Percentiles rank a stretch among this genome's conserved stretches.
Evolutionary conservation across 2,329 filamentous ascomycete genomes (phyloP).

Genomic region (Alternaria ethzedia): DNA sequence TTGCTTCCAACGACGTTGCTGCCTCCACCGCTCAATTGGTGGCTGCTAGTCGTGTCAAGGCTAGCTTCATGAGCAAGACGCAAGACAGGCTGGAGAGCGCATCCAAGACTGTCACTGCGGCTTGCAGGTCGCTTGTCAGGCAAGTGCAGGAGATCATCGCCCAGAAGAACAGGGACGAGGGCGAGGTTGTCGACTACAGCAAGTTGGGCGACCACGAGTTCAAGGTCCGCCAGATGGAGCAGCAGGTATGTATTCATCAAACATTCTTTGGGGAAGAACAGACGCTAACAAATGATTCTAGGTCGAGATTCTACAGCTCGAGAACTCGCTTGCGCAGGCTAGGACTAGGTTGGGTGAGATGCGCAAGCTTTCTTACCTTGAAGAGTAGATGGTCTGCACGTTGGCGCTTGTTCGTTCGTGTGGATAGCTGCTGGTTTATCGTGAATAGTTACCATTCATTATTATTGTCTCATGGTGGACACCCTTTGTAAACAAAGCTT

Average conservation of each 20-base stretch:
- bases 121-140: conserved; percentile 84
- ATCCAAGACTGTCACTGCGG: conserved; percentile 88
- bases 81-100: conserved; percentile 91
- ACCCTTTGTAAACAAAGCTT: not conserved
- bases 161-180: conserved; percentile 79
- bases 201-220: conserved; percentile 93
- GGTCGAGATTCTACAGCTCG: conserved; percentile 96
- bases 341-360: conserved; percentile 90
- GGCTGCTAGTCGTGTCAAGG: conserved; percentile 93
- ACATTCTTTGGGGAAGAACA: not conserved
- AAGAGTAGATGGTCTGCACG: conserved; percentile 33
- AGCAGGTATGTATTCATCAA: conserved; percentile 75
- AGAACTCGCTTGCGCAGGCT: conserved; percentile 82
- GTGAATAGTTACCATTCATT: not conserved
- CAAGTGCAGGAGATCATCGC: conserved; percentile 96
- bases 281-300: conserved; percentile 48
- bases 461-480: not conserved
- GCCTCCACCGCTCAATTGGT: conserved; percentile 96
- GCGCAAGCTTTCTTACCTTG: conserved; percentile 90
- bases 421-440: not conserved
- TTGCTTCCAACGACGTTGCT: conserved; percentile 95
- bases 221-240: conserved; percentile 99
- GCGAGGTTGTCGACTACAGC: conserved; percentile 82
- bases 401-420: not conserved
- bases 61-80: conserved; percentile 95